phyloP scores from a whole-genome alignment of 2,329 filamentous ascomycete species.

The Hypomyces perniciosus region DNA sequence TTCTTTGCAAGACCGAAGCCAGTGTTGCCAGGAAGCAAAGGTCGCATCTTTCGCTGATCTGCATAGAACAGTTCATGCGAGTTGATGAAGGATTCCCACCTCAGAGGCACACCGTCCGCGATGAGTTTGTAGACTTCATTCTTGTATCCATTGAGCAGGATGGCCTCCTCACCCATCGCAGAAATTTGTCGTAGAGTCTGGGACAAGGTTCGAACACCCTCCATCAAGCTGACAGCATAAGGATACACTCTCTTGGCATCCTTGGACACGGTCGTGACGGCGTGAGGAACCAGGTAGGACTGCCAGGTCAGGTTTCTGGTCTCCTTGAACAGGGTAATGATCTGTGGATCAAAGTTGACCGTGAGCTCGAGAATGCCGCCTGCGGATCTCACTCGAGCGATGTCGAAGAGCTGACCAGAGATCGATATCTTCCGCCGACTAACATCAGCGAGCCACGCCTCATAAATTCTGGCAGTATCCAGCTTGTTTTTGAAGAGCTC shows the following conservation, averaged over 20 bases:
- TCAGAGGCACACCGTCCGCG: conserved; percentile 77
- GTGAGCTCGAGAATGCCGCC: conserved; percentile 82
- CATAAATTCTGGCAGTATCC: conserved; percentile 87
- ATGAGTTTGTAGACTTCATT: conserved; percentile 84
- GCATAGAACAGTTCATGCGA: conserved; percentile 80
- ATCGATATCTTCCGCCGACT: conserved; percentile 85
- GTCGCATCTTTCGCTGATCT: conserved; percentile 42
- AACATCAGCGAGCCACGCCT: conserved; percentile 91
- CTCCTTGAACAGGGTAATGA: conserved; percentile 98
- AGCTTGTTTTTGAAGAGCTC: conserved; percentile 94
- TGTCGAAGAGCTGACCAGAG: conserved; percentile 83
- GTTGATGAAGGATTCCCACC: conserved; percentile 98
- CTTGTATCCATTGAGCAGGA: conserved; percentile 83
- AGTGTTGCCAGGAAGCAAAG: conserved; percentile 30
- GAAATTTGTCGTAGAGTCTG: conserved; percentile 82
- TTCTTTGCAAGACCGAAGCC: conserved; percentile 45
- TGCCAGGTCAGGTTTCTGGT: conserved; percentile 94
- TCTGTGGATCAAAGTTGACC: conserved; percentile 95
- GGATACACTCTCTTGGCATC: conserved; percentile 98
- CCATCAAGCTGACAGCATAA: conserved; percentile 96
- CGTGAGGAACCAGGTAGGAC: conserved; percentile 88
- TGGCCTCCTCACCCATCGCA: conserved; percentile 79
- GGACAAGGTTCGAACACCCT: conserved; percentile 89
- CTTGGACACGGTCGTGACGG: conserved; percentile 92
- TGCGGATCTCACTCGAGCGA: conserved; percentile 80